These are phyloP conservation scores for Mycena indigotica DNA, from an alignment of 768 basidiomycete genomes.

Conservation along the genomic window DNA sequence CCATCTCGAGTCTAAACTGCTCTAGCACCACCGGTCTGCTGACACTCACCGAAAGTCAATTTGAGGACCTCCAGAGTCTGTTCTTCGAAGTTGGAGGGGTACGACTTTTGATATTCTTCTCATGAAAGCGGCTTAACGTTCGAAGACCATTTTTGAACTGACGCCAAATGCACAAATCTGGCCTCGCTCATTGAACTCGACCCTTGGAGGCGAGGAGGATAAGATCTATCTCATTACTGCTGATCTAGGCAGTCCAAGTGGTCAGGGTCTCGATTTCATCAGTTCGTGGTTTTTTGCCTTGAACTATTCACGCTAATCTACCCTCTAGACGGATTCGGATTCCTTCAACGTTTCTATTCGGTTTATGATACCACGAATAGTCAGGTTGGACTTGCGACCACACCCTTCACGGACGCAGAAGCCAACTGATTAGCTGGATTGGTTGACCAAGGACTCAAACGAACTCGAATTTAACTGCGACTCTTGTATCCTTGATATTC, in stretches of 20 bases:
- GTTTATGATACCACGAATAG: conserved; percentile 48
- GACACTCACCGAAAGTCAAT: conserved; percentile 52
- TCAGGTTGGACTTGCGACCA: conserved; percentile 42
- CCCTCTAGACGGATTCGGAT: conserved; percentile 52
- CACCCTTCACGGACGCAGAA: conserved; percentile 10
- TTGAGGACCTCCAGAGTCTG: conserved; percentile 48
- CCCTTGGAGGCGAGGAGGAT: conserved; percentile 53
- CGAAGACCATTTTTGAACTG: conserved; percentile 53
- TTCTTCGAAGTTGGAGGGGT: conserved; percentile 55
- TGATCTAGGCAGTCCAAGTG: conserved; percentile 52
- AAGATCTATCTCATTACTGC: conserved; percentile 60
- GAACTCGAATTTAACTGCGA: background rate
- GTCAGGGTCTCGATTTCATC: conserved; percentile 67
- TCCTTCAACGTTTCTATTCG: conserved; percentile 64
- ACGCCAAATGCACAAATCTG: conserved; percentile 71
- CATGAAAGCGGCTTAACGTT: background rate
- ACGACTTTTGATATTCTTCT: conserved; percentile 13
- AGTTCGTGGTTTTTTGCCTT: conserved; percentile 37
- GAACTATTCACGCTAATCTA: background rate
- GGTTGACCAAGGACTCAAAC: background rate
- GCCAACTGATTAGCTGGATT: background rate
- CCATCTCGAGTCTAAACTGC: background rate
- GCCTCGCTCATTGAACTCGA: conserved; percentile 60
- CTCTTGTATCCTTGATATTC: background rate
- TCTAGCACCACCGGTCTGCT: conserved; percentile 58